These are phyloP conservation scores for Fagopyrum tataricum DNA, from an alignment of 148 eudicot genomes.

Conservation along the genomic window DNA sequence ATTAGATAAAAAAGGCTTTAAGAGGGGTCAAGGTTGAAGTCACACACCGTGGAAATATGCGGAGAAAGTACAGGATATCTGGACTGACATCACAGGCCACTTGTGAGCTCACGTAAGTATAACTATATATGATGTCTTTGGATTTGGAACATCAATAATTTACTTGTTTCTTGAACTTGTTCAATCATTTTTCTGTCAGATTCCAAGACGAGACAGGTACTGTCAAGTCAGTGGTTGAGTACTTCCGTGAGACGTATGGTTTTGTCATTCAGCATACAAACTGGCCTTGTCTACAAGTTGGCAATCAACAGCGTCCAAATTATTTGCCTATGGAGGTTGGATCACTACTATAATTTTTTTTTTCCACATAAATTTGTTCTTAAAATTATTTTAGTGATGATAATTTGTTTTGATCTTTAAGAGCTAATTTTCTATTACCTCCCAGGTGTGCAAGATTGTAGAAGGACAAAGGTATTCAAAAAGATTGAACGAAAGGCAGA, in stretches of 20 bases:
- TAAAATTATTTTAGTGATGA: constrained; percentile 4
- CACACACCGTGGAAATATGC: constrained; percentile 65
- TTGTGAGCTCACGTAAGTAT: constrained; percentile 59
- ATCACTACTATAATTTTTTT: no score
- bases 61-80: constrained; percentile 64
- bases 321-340: constrained; percentile 89
- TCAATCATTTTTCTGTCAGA: constrained; percentile 22
- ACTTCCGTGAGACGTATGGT: constrained; percentile 70
- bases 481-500: constrained; percentile 23
- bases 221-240: constrained; percentile 73
- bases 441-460: constrained; percentile 76
- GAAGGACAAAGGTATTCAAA: constrained; percentile 85
- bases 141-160: no score
- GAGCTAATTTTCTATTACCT: neutral
- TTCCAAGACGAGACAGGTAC: constrained; percentile 78
- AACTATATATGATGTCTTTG: no score
- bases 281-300: constrained; percentile 87
- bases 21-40: constrained; percentile 80
- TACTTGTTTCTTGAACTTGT: neutral
- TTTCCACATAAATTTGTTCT: neutral
- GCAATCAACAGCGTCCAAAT: constrained; percentile 69
- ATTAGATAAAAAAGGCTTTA: constrained; percentile 67
- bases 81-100: constrained; percentile 78
- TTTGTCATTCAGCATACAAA: constrained; percentile 62
- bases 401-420: no score